Base-by-base conservation (phyloP, 1,139 yeast species). In the Pichia sorboxylosa region DNA sequence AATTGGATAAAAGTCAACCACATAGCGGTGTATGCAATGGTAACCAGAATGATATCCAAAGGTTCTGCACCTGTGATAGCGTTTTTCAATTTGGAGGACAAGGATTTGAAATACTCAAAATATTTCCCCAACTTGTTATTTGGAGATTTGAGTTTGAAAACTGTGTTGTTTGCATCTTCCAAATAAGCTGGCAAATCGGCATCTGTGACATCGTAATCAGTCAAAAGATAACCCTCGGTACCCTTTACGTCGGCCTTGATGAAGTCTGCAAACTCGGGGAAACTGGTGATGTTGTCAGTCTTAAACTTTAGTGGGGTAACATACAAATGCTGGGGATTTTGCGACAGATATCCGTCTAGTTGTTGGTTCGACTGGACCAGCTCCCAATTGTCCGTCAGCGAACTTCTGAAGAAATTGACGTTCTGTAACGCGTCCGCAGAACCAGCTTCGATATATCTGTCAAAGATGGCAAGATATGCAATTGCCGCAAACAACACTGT, bases 1-100 rank as follows among this genome's bases (percentile, higher is more conserved):
- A 92, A 71, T 41, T 78, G 76, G 35, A 74, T 59, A 44, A 90
- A 69, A 13, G 95, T 83, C 57, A 82, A 79, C 68, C 84, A 67
- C 96, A 90, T 87, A 32, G 94, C 94, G 24, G 75, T 47, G 54
- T 92, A 92, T 3, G 96, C 97, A 33, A 77, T 57, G 9, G 84
- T 69, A 35, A 92, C 78, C 40, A 87, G 68, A 11, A 75, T 73
- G 29, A 90, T 74, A 55, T 92, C 98, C 45, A 84, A 83, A 24
- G 79, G 73, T 47, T 90, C 96, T 11, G 97, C 93, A 39, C 82
- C 78, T 36, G 65, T 63, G 35, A 84, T 65, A 41, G 80, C 62
- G 33, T 63, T 66, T 34, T 61, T 52, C 16, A 81, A 54, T 42
- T 68, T 72, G 28, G 54, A 44, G 32, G 67, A 51, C 20, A 70